Conservation (phyloP, 2,329 filamentous ascomycete species). For the Paecilomyces fulvus region DNA sequence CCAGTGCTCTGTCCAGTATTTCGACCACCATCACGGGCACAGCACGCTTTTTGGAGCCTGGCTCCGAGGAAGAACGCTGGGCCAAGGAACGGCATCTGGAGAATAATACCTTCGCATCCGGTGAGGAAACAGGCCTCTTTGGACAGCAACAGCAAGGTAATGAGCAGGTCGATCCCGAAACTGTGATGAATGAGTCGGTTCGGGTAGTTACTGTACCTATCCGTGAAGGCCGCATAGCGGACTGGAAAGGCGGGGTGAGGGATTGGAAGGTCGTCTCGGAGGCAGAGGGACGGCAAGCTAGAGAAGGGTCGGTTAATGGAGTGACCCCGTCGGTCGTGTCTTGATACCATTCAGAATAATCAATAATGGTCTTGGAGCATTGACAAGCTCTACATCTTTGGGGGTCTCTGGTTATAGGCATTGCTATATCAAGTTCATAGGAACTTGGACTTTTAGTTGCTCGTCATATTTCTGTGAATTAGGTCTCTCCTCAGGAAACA, state of each 20-base stretch:
- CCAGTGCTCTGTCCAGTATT: conserved; percentile 76
- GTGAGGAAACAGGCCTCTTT: conserved; percentile 42
- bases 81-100: conserved; percentile 77
- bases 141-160: conserved; percentile 23
- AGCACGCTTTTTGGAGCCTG: conserved; percentile 62
- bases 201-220: conserved; percentile 81
- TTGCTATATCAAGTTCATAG: too few species aligned
- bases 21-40: conserved; percentile 89
- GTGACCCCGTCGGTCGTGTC: conserved; percentile 7
- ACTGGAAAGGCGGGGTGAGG: conserved; percentile 89
- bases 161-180: conserved; percentile 20
- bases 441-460: too few species aligned
- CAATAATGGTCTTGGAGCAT: too few species aligned
- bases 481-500: too few species aligned
- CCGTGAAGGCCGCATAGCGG: conserved; percentile 75
- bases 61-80: conserved; percentile 74
- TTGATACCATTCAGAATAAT: background rate
- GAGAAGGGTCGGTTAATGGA: conserved; percentile 22
- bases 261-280: conserved; percentile 54
- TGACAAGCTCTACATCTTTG: too few species aligned
- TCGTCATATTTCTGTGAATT: too few species aligned
- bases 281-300: conserved; percentile 13
- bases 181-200: conserved; percentile 68
- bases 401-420: too few species aligned
- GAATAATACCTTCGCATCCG: conserved; percentile 76